These are phyloP conservation scores for Malus fusca DNA, from an alignment of 306 rosid species.

Conservation along the genomic window DNA sequence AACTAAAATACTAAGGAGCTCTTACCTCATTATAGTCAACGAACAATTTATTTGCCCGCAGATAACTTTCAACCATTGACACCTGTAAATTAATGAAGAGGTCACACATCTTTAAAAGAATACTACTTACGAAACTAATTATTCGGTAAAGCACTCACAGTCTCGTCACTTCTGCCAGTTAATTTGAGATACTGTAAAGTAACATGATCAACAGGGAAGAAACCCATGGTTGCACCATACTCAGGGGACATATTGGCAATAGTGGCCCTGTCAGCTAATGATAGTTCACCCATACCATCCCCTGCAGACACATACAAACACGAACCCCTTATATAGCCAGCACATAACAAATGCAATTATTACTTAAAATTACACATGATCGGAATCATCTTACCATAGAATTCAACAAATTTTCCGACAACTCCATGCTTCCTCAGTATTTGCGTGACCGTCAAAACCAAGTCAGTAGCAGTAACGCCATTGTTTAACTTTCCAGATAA, in stretches of 20 bases:
- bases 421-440: conserved; percentile 91
- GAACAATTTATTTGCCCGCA: conserved; percentile 82
- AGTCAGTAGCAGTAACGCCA: conserved; percentile 92
- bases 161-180: conserved; percentile 91
- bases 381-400: conserved; percentile 53
- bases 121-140: neutral
- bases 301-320: conserved; percentile 49
- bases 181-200: conserved; percentile 90
- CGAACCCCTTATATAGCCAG: neutral
- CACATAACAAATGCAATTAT: neutral
- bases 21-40: conserved; percentile 89
- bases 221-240: conserved; percentile 99
- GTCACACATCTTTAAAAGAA: neutral
- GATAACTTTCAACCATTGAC: conserved; percentile 88
- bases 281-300: conserved; percentile 81
- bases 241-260: conserved; percentile 99
- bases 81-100: conserved; percentile 46
- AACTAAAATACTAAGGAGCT: neutral
- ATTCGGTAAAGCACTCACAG: conserved; percentile 40
- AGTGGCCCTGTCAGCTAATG: conserved; percentile 96
- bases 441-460: conserved; percentile 90
- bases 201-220: conserved; percentile 93
- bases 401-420: conserved; percentile 94
- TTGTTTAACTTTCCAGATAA: conserved; percentile 64
- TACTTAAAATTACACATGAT: neutral